Conservation (phyloP, 306 rosid genomes). For the Geum urbanum region DNA sequence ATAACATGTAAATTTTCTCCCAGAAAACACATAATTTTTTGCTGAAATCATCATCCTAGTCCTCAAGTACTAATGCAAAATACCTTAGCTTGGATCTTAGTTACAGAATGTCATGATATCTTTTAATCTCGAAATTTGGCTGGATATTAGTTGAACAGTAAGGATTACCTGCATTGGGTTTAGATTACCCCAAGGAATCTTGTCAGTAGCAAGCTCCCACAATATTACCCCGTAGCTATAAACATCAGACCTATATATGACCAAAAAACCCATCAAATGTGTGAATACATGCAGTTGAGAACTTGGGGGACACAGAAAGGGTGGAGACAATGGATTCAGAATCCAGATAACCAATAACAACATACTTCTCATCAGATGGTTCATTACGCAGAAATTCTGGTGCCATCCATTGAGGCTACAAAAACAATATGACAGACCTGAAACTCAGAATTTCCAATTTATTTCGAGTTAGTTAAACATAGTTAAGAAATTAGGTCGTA, state of each 20-base stretch:
- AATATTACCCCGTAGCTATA: slow-evolving; percentile 95
- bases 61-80: background rate
- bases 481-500: slow-evolving; percentile 13
- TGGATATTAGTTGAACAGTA: slow-evolving; percentile 22
- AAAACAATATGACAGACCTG: slow-evolving; percentile 22
- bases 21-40: no score
- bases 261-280: slow-evolving; percentile 21
- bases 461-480: background rate
- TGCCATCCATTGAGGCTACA: slow-evolving; percentile 96
- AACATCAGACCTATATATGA: slow-evolving; percentile 82
- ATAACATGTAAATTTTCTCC: background rate
- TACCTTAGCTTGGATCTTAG: background rate
- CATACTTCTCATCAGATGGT: slow-evolving; percentile 92
- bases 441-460: slow-evolving; percentile 1
- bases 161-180: slow-evolving; percentile 91
- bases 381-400: slow-evolving; percentile 98
- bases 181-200: slow-evolving; percentile 98
- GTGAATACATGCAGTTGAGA: slow-evolving; percentile 10
- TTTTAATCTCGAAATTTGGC: slow-evolving; percentile 4
- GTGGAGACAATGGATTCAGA: background rate
- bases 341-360: slow-evolving; percentile 16
- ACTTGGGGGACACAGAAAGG: slow-evolving; percentile 7
- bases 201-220: slow-evolving; percentile 95
- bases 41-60: no score
- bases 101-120: background rate